Base-by-base conservation (phyloP, 495 filamentous ascomycete genomes). In the Hapsidospora chrysogenum region DNA sequence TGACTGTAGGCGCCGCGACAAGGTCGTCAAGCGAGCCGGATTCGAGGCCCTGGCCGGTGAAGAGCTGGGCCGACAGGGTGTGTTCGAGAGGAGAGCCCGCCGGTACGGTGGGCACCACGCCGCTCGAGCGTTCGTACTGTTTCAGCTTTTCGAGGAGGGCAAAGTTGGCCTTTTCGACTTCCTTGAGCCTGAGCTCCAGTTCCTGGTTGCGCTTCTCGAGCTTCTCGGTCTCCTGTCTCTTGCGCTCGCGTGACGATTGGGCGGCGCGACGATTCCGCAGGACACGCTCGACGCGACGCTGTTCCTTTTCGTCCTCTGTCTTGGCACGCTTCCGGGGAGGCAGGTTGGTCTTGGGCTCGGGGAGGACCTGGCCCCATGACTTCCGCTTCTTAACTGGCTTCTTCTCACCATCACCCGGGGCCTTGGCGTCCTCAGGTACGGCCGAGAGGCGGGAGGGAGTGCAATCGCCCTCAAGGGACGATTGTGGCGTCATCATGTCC, bases 281-380 rank as follows among this genome's bases (percentile, higher is more conserved):
- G 28, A 97, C 87, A 35, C 89, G 84, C 63, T 97, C 89, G 44
- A 96, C 87, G 35, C 89, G 81, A 31, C 89, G 79, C 58, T 97
- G 89, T 58, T 96, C 89, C 58, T 97, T 97, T 57, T 97, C 89
- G 52, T 93, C 89, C 37, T 92, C 85, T 18, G 89, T 97, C 71
- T 95, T 97, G 47, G 89, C 89, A 40, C 89, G 85, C 72, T 97
- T 97, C 39, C 83, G 87, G 38, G 89, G 89, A 44, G 89, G 89
- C 18, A 97, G 71, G 46, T 92, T 93, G 27, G 89, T 97, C 70
- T 89, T 97, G 15, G 89, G 89, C 46, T 83, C 82, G 17, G 89
- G 89, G 30, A 97, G 76, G 60, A 92, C 80, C 60, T 97, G 89
- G 44, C 89, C 89, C 89, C 89, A 97, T 39, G 87, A 94, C 66